A percentile compares a stretch with the other conserved stretches of the same genome.
Evolutionary conservation across 2,329 filamentous ascomycete genomes (phyloP).

Genomic region (Fusarium albidum): DNA sequence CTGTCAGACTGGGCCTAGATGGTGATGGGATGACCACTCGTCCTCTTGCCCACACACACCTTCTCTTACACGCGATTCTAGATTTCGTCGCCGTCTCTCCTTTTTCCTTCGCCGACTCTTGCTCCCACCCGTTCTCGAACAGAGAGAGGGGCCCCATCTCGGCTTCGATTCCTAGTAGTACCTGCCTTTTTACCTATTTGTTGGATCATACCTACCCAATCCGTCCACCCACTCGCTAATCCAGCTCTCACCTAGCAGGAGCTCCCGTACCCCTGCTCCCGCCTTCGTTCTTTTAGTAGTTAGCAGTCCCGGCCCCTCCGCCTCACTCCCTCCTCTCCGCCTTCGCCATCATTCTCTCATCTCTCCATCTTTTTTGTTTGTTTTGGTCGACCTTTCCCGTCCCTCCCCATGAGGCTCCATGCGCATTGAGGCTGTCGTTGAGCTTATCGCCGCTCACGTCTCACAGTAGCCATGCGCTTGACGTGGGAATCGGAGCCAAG

Average conservation of each 20-base stretch:
- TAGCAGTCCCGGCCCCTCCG: conserved; percentile 8
- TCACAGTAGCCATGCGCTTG: conserved; percentile 33
- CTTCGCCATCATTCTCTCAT: conserved; percentile 10
- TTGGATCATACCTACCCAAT: conserved; percentile 4
- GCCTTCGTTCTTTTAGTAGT: conserved; percentile 20
- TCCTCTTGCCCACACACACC: conserved; percentile 22
- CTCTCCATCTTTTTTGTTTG: conserved; percentile 11
- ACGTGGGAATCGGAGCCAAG: conserved; percentile 17
- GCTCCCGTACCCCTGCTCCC: conserved; percentile 19
- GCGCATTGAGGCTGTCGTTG: conserved; percentile 22
- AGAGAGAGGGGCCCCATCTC: too few species aligned
- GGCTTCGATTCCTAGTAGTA: neutral
- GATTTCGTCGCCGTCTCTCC: neutral
- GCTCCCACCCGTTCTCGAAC: neutral
- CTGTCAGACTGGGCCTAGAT: conserved; percentile 9
- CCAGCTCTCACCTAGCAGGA: conserved; percentile 3
- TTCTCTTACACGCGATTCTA: neutral
- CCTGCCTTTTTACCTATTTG: too few species aligned
- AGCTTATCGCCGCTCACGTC: conserved; percentile 28
- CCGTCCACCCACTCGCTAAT: conserved; percentile 6
- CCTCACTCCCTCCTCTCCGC: conserved; percentile 8
- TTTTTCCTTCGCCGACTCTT: neutral
- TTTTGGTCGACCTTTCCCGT: neutral
- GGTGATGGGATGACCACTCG: conserved; percentile 13
- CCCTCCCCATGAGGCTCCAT: conserved; percentile 31